Percentiles rank a stretch among this genome's conserved stretches.
These are phyloP conservation scores for Papiliotrema nemorosa DNA, from an alignment of 1,284 basidiomycete species.

Conservation along the genomic window DNA sequence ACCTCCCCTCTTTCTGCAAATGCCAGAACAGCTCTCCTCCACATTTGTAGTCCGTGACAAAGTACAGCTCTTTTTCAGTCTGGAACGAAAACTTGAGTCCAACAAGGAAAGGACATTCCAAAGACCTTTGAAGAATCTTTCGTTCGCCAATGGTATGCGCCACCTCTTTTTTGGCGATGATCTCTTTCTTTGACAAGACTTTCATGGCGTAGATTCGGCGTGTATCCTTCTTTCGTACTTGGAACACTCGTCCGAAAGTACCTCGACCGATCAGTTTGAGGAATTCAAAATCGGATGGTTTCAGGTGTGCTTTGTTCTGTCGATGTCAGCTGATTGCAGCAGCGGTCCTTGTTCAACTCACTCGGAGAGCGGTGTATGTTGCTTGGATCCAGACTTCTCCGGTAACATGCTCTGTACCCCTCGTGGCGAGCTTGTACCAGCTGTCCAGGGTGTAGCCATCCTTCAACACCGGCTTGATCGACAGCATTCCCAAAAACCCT, in stretches of 20 bases:
- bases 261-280: constrained; percentile 97
- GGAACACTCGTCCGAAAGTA: constrained; percentile 98
- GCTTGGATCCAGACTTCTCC: constrained; percentile 95
- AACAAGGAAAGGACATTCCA: constrained; percentile 95
- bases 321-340: constrained; percentile 2
- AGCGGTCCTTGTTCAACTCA: constrained; percentile 49
- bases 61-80: constrained; percentile 90
- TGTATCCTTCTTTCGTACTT: constrained; percentile 96
- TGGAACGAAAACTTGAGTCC: constrained; percentile 99
- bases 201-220: constrained; percentile 99
- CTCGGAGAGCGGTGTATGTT: constrained; percentile 86
- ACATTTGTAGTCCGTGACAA: constrained; percentile 98
- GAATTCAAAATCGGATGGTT: constrained; percentile 94
- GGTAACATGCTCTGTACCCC: constrained; percentile 74
- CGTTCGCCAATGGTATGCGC: constrained; percentile 99
- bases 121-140: constrained; percentile 92
- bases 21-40: constrained; percentile 99
- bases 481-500: constrained; percentile 84
- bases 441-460: constrained; percentile 95
- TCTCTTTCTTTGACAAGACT: constrained; percentile 96
- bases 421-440: constrained; percentile 81
- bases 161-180: constrained; percentile 98
- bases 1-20: constrained; percentile 88
- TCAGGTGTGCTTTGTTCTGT: constrained; percentile 74
- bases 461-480: constrained; percentile 83